Percentiles rank a stretch among this genome's conserved stretches.
Conservation (phyloP, 495 filamentous ascomycete species). For the Penicillium simplicissimum region DNA sequence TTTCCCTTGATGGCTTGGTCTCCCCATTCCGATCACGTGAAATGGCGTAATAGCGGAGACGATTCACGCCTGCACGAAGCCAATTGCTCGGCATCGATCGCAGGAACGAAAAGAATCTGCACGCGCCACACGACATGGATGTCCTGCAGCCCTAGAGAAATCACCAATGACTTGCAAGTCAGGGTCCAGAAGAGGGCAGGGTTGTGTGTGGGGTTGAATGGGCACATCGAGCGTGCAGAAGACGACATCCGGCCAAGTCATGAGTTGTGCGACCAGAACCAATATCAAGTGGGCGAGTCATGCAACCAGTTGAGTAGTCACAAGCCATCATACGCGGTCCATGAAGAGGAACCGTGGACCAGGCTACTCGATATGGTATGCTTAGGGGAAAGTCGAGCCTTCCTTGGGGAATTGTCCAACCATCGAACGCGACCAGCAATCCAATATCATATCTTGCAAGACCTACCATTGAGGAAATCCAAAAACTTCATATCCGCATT, state of each 20-base stretch:
- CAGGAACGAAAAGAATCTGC: slow-evolving; percentile 12
- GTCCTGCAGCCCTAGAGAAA: slow-evolving; percentile 22
- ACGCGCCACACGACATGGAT: slow-evolving; percentile 18
- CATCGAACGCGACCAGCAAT: slow-evolving; percentile 18
- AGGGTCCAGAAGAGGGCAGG: slow-evolving; percentile 10
- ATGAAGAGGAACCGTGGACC: slow-evolving; percentile 3
- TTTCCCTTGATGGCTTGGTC: background rate
- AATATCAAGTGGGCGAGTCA: background rate
- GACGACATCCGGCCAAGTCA: slow-evolving; percentile 21
- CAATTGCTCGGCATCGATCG: slow-evolving; percentile 24
- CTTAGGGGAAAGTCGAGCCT: slow-evolving; percentile 13
- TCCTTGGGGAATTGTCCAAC: slow-evolving; percentile 11
- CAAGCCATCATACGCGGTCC: slow-evolving; percentile 8
- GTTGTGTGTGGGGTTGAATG: background rate
- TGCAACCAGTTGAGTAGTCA: background rate
- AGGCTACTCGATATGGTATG: slow-evolving; percentile 17
- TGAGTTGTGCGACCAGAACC: background rate
- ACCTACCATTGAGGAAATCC: slow-evolving; percentile 49
- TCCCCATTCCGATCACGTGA: slow-evolving; percentile 37
- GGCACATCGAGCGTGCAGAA: slow-evolving; percentile 14
- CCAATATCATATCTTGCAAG: slow-evolving; percentile 6
- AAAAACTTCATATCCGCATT: slow-evolving; percentile 45
- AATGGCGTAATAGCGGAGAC: slow-evolving; percentile 41
- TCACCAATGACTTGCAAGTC: background rate
- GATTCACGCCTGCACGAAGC: slow-evolving; percentile 28